Percentiles rank a stretch among this genome's conserved stretches.
Evolutionary conservation across 2,329 filamentous ascomycete genomes (phyloP).

Genomic region (Penicillium sp.): DNA sequence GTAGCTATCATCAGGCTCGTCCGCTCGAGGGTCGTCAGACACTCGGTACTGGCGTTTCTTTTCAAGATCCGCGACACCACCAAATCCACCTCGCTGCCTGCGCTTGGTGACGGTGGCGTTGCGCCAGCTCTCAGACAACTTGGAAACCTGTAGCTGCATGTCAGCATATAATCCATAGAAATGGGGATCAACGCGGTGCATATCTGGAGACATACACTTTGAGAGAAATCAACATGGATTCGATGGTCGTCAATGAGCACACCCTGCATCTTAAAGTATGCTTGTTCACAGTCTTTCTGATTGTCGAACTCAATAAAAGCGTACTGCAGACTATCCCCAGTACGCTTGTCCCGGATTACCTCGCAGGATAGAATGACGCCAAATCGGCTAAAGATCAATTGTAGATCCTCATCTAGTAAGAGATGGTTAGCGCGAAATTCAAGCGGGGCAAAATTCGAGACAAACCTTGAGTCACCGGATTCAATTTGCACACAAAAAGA

Average conservation of each 20-base stretch:
- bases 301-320: constrained; percentile 97
- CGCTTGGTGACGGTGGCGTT: constrained; percentile 81
- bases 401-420: constrained; percentile 74
- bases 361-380: constrained; percentile 94
- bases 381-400: constrained; percentile 95
- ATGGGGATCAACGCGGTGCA: neutral
- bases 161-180: constrained; percentile 17
- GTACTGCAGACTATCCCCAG: constrained; percentile 93
- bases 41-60: constrained; percentile 86
- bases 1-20: constrained; percentile 59
- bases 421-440: neutral
- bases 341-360: constrained; percentile 90
- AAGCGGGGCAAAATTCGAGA: neutral
- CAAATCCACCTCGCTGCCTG: constrained; percentile 72
- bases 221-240: constrained; percentile 98
- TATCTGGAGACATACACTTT: constrained; percentile 65
- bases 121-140: constrained; percentile 86
- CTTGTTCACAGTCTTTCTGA: constrained; percentile 87
- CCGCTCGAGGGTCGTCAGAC: constrained; percentile 51
- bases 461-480: constrained; percentile 78
- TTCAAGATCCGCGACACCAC: constrained; percentile 83
- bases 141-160: constrained; percentile 55
- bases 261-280: constrained; percentile 98
- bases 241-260: constrained; percentile 95
- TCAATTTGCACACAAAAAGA: constrained; percentile 96